phyloP scores from a whole-genome alignment of 2,329 filamentous ascomycete species.

The Xylaria sp. region DNA sequence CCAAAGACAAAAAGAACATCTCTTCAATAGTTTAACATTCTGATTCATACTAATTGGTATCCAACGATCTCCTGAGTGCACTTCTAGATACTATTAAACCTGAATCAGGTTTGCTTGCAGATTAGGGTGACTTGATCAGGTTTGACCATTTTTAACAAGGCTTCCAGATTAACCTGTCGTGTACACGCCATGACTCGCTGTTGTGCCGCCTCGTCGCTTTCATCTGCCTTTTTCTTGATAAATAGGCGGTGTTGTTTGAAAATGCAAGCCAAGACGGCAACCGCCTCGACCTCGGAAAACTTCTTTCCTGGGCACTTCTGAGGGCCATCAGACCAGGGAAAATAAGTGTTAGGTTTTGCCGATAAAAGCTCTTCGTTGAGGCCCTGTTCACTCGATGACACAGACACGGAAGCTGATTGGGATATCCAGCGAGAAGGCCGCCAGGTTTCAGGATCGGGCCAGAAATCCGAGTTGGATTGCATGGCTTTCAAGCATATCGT shows the following conservation, averaged over 20 bases:
- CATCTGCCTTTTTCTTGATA: not conserved
- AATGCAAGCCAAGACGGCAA: conserved; percentile 2
- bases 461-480: conserved; percentile 21
- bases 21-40: no score
- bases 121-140: not conserved
- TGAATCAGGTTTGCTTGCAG: not conserved
- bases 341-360: not conserved
- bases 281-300: conserved; percentile 3
- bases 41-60: no score
- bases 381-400: not conserved
- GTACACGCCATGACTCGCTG: not conserved
- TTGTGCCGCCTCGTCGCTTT: not conserved
- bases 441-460: conserved; percentile 5
- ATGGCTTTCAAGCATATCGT: conserved; percentile 15
- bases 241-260: not conserved
- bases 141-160: not conserved
- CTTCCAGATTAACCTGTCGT: not conserved
- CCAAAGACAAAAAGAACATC: no score
- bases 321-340: not conserved
- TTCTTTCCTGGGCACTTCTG: conserved; percentile 3
- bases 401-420: not conserved
- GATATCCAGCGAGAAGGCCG: conserved; percentile 3
- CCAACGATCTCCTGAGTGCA: no score
- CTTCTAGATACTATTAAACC: not conserved
- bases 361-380: not conserved